Percentiles rank a stretch among this genome's conserved stretches.
Evolutionary conservation across 2,329 filamentous ascomycete genomes (phyloP).

Genomic region (Rachicladosporium sp.): DNA sequence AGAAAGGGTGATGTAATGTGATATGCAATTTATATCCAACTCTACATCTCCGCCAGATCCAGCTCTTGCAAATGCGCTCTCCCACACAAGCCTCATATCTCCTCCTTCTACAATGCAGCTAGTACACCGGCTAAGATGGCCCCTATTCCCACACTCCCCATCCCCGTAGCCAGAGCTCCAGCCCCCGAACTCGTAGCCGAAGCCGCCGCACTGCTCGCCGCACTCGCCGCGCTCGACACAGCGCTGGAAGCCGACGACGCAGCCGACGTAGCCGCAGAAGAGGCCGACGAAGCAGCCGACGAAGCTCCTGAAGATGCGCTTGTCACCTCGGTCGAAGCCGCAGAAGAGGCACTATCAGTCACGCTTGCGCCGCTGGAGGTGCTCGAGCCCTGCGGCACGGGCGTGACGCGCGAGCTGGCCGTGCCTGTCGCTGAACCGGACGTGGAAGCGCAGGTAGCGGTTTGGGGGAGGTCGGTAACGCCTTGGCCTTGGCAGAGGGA

Average conservation of each 20-base stretch:
- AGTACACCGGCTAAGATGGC: conserved; percentile 15
- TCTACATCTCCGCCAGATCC: no score
- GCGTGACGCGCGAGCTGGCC: background rate
- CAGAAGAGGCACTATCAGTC: background rate
- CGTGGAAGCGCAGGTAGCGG: conserved; percentile 24
- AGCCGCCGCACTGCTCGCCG: conserved; percentile 1
- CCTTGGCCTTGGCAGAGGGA: conserved; percentile 27
- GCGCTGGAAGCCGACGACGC: background rate
- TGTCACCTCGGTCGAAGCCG: background rate
- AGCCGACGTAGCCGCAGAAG: background rate
- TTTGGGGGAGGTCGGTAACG: conserved; percentile 26
- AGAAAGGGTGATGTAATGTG: no score
- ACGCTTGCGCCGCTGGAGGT: no score
- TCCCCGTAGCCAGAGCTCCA: background rate
- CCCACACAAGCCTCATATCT: no score
- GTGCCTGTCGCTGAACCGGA: conserved; percentile 7
- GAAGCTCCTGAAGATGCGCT: background rate
- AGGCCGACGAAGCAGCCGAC: background rate
- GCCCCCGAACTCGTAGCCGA: conserved; percentile 1
- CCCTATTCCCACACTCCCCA: conserved; percentile 1
- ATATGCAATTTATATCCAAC: no score
- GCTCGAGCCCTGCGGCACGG: background rate
- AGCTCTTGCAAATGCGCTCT: no score
- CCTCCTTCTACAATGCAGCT: conserved; percentile 12
- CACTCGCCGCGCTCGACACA: background rate